A percentile compares a stretch with the other conserved stretches of the same genome.
Evolutionary conservation across 176 grass and related monocot genomes (phyloP).

Genomic region (Ensete glaucum): DNA sequence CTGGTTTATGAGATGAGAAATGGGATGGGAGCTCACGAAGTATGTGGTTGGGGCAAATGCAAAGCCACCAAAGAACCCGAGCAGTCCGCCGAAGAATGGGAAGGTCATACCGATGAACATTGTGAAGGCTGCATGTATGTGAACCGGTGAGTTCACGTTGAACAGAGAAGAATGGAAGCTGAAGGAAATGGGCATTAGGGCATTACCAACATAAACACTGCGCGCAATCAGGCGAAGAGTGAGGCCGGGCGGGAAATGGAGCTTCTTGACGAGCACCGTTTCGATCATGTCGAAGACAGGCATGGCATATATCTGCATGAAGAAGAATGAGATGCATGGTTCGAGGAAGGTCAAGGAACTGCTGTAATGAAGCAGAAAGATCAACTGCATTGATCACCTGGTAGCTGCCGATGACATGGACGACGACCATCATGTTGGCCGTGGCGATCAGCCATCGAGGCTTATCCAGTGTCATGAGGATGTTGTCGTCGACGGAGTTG

Average conservation of each 20-base stretch:
- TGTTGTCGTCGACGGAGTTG: not conserved
- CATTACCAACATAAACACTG: constrained; percentile 48
- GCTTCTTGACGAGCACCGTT: constrained; percentile 27
- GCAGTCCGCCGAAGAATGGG: constrained; percentile 49
- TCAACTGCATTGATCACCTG: constrained; percentile 22
- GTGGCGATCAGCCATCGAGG: constrained; percentile 57
- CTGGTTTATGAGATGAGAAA: not conserved
- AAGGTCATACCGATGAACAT: constrained; percentile 62
- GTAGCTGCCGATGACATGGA: constrained; percentile 69
- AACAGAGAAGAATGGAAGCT: not conserved
- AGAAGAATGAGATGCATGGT: not conserved
- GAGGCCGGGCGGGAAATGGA: constrained; percentile 32
- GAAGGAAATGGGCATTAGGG: constrained; percentile 8
- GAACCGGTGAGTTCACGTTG: constrained; percentile 1
- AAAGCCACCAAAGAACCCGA: not conserved
- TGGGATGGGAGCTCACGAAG: constrained; percentile 41
- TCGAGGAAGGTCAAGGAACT: not conserved
- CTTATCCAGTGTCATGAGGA: constrained; percentile 28
- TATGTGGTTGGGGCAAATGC: constrained; percentile 76
- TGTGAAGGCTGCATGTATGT: constrained; percentile 37
- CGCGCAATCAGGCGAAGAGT: constrained; percentile 52
- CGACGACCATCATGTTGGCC: constrained; percentile 73
- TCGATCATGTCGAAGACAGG: too few relatives aligned
- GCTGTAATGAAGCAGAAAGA: not conserved
- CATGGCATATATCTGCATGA: not conserved